Percentiles rank a stretch among this genome's conserved stretches.
These are phyloP conservation scores for Clausena lansium DNA, from an alignment of 345 rosid genomes.

Conservation along the genomic window DNA sequence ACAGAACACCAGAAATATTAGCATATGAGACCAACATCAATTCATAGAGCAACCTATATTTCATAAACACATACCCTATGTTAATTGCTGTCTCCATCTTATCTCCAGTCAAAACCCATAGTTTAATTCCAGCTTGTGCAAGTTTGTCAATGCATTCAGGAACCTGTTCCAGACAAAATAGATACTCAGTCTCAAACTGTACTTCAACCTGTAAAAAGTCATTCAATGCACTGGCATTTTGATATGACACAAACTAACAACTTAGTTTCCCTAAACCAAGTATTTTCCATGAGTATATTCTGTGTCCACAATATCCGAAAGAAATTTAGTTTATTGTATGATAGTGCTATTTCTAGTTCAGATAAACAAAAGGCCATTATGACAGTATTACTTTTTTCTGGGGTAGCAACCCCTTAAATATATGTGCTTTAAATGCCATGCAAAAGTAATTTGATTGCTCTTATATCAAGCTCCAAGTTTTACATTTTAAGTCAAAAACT, in stretches of 20 bases:
- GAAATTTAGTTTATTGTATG: neutral
- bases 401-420: neutral
- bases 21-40: conserved; percentile 5
- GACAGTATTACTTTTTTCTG: neutral
- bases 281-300: neutral
- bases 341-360: neutral
- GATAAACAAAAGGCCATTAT: neutral
- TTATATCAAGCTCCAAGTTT: neutral
- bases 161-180: conserved; percentile 49
- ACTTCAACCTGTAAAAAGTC: neutral
- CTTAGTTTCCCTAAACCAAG: neutral
- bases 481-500: conserved; percentile 12
- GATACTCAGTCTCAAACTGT: neutral
- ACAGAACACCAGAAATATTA: conserved; percentile 22
- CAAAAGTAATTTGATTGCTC: neutral
- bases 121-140: conserved; percentile 93
- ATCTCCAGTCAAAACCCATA: conserved; percentile 98
- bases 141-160: conserved; percentile 97
- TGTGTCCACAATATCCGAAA: neutral
- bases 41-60: neutral
- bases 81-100: conserved; percentile 98
- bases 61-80: conserved; percentile 58
- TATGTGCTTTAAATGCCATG: neutral
- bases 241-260: neutral
- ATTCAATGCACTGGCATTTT: neutral